Conservation (phyloP, 2,329 filamentous ascomycete species). For the Daldinia sp. region DNA sequence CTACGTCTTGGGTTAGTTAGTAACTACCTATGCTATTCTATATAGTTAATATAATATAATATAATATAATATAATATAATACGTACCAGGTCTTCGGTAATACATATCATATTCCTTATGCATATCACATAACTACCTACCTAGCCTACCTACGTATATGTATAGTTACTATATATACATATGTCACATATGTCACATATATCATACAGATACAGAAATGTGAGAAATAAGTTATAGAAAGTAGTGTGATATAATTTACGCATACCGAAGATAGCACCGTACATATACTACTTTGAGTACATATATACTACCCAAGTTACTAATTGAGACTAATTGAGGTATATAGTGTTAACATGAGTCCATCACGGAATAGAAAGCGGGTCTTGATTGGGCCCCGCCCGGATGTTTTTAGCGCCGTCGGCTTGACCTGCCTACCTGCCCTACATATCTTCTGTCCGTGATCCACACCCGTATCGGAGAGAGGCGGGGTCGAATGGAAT, state of each 20-base stretch:
- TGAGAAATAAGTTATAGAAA: too few species aligned
- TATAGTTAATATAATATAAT: too few species aligned
- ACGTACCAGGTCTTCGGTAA: not conserved
- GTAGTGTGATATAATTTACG: not conserved
- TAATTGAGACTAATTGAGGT: not conserved
- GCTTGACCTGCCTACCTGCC: slow-evolving; percentile 8
- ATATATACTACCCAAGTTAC: not conserved
- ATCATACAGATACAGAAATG: too few species aligned
- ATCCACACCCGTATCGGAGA: slow-evolving; percentile 15
- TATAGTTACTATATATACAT: too few species aligned
- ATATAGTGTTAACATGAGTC: slow-evolving; percentile 1
- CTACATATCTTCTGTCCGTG: slow-evolving; percentile 6
- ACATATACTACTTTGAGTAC: not conserved
- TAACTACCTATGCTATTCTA: too few species aligned
- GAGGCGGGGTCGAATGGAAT: slow-evolving; percentile 5
- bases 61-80: not conserved
- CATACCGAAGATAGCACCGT: not conserved
- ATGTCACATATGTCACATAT: too few species aligned
- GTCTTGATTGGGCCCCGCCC: slow-evolving; percentile 11
- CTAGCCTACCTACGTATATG: too few species aligned
- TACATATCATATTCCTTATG: not conserved
- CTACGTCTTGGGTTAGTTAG: not conserved
- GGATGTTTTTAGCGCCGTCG: slow-evolving; percentile 13
- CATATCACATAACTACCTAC: too few species aligned
- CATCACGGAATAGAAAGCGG: slow-evolving; percentile 13